A percentile compares a stretch with the other conserved stretches of the same genome.
These are phyloP conservation scores for Solanum pennellii DNA, from an alignment of 257 asterid species.

Conservation along the genomic window DNA sequence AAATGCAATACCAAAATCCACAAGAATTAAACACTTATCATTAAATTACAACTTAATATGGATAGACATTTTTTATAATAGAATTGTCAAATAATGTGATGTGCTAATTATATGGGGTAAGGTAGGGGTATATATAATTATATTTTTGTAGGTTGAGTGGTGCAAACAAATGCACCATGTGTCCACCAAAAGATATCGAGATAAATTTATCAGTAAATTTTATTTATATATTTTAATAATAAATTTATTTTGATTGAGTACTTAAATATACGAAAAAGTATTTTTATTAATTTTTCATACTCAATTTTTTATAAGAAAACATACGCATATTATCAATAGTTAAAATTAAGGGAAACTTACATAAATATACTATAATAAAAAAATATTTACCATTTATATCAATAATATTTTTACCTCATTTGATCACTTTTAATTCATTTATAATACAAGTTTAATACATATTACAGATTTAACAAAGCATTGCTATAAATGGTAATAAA, in stretches of 20 bases:
- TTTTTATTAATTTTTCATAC: too few species aligned
- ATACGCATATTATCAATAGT: too few species aligned
- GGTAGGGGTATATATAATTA: not conserved
- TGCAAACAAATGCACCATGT: not conserved
- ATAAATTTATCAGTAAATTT: not conserved
- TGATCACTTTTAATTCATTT: too few species aligned
- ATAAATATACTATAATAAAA: too few species aligned
- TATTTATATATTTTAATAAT: accelerated
- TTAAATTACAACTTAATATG: not conserved
- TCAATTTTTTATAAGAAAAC: too few species aligned
- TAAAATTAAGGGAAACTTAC: too few species aligned
- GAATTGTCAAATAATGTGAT: not conserved
- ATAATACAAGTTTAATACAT: too few species aligned
- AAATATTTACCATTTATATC: too few species aligned
- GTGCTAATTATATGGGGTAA: not conserved
- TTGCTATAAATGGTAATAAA: too few species aligned
- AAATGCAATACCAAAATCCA: not conserved
- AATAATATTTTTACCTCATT: too few species aligned
- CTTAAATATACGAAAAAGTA: accelerated
- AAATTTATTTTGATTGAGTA: not conserved
- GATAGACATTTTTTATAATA: not conserved
- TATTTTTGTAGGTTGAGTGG: not conserved
- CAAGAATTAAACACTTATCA: not conserved
- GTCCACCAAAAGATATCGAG: accelerated
- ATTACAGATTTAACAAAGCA: too few species aligned